phyloP scores from a whole-genome alignment of 495 filamentous ascomycete genomes.

The Clohesyomyces aquaticus region DNA sequence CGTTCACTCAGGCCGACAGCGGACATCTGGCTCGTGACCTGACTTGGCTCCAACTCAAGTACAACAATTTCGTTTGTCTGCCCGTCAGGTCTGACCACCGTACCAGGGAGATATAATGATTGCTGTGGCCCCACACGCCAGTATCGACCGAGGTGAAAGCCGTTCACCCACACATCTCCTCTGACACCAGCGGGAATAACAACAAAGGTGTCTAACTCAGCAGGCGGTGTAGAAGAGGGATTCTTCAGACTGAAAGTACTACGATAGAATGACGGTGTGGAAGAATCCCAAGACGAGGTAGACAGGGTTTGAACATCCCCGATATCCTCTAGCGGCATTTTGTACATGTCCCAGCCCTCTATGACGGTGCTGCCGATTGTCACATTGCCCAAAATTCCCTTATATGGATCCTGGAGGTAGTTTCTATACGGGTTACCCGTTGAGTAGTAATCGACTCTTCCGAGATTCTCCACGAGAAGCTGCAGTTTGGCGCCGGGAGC shows the following conservation, averaged over 20 bases:
- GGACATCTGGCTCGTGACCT: conserved; percentile 28
- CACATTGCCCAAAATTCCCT: conserved; percentile 54
- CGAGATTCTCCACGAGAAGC: conserved; percentile 54
- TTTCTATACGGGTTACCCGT: conserved; percentile 49
- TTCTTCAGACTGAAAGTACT: conserved; percentile 45
- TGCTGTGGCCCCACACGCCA: conserved; percentile 56
- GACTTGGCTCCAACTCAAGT: conserved; percentile 51
- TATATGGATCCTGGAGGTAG: conserved; percentile 29
- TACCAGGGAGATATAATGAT: conserved; percentile 52
- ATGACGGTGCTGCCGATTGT: conserved; percentile 46
- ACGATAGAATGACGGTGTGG: conserved; percentile 50
- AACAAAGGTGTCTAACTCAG: conserved; percentile 49
- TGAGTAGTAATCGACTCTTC: conserved; percentile 53
- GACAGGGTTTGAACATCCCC: conserved; percentile 6
- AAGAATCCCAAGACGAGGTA: conserved; percentile 3
- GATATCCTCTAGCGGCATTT: conserved; percentile 44
- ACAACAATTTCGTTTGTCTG: conserved; percentile 49
- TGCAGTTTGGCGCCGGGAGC: conserved; percentile 48
- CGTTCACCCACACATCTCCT: conserved; percentile 55
- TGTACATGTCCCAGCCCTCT: conserved; percentile 49
- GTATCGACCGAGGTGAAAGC: conserved; percentile 53
- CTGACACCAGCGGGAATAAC: conserved; percentile 50
- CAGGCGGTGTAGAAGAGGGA: background rate
- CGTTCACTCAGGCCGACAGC: conserved; percentile 46
- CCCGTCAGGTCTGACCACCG: conserved; percentile 37